Percentiles rank a stretch among this genome's conserved stretches.
These are phyloP conservation scores for Selaginella tamariscina DNA, from an alignment of 75 land plant species.

Conservation along the genomic window DNA sequence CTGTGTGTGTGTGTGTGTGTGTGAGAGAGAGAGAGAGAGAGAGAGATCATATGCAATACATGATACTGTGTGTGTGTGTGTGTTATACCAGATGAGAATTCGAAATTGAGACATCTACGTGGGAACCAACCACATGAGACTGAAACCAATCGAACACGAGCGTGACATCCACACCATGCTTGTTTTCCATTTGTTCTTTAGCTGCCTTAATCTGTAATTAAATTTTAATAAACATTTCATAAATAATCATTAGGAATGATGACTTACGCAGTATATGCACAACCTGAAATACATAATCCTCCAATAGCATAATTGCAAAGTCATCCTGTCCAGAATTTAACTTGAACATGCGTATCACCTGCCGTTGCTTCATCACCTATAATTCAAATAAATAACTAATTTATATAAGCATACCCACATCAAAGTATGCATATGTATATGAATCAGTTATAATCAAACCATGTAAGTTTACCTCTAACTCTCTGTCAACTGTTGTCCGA, in stretches of 20 bases:
- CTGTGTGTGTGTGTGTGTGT: too few species aligned
- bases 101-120: constrained; percentile 51
- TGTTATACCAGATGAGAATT: constrained; percentile 47
- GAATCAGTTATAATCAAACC: too few species aligned
- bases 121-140: constrained; percentile 40
- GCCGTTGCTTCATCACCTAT: constrained; percentile 45
- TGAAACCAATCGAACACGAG: constrained; percentile 68
- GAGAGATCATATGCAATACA: background rate
- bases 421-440: too few species aligned
- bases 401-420: too few species aligned
- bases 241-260: background rate
- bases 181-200: constrained; percentile 35
- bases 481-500: constrained; percentile 80
- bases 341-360: constrained; percentile 64
- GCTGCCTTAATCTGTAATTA: constrained; percentile 41
- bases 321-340: constrained; percentile 91
- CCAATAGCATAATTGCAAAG: constrained; percentile 78
- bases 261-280: background rate
- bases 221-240: background rate
- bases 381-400: background rate
- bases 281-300: constrained; percentile 80
- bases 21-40: too few species aligned
- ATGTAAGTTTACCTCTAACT: constrained; percentile 65
- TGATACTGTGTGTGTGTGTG: too few species aligned
- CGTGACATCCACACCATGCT: constrained; percentile 23